Evolutionary conservation across 1,284 basidiomycete species (phyloP), one percentile per base, ranked within the genome.

Genomic region (Schizophyllum commune): DNA sequence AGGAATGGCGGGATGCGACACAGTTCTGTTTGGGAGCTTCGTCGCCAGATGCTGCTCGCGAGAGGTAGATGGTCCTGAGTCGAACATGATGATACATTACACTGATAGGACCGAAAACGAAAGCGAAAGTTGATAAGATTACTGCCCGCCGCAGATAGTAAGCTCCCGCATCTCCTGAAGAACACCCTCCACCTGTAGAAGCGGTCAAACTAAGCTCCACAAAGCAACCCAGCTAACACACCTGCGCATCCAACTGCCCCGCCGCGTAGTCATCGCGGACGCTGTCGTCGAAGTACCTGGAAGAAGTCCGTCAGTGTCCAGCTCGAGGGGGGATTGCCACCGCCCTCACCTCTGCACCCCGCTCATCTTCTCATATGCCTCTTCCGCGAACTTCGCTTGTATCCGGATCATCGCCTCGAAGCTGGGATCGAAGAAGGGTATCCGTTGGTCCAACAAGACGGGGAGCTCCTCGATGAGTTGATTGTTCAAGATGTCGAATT

Each of bases 351-450:
- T 59, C 58, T 99, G 97, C 4, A 99, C 97, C 55, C 94, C 90
- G 55, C 95, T 92, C 60, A 99, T 82, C 77, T 97, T 98, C 77
- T 99, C 96, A 73, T 99, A 99, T 0, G 94, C 97, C 69, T 98
- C 96, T 72, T 98, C 92, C 1, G 96, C 94, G 70, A 98, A 98
- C 69, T 95, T 94, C 71, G 92, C 86, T 73, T 99, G 96, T 84
- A 97, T 93, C 53, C 97, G 85, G 68, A 98, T 93, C 96, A 99
- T 98, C 34, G 96, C 93, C 75, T 99, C 97, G 72, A 99, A 98
- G 66, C 92, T 95, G 1, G 97, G 97, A 73, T 99, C 96, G 64
- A 99, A 92, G 79, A 94, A 99, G 6, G 97, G 96, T 53, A 99
- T 90, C 47, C 97, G 90, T 22, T 98, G 84, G 69, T 98, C 95